Evolutionary conservation across 345 rosid species (phyloP).

Genomic region (Nephelium lappaceum): DNA sequence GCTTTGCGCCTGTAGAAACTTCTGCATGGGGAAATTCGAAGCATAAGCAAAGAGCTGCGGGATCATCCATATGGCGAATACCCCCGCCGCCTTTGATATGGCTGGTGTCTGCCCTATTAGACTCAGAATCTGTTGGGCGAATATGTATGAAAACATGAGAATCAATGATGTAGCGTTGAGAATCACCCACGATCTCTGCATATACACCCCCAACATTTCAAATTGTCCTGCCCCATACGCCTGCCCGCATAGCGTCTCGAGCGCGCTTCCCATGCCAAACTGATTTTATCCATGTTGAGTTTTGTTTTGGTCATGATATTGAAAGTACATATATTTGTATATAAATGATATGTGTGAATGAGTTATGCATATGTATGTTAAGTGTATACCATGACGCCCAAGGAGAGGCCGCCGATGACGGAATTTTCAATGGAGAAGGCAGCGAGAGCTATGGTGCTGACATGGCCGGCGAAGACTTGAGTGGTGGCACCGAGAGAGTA

Average conservation of each 20-base stretch:
- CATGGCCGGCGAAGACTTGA: constrained; percentile 78
- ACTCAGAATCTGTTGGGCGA: constrained; percentile 52
- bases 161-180: constrained; percentile 57
- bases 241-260: constrained; percentile 94
- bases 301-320: neutral
- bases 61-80: constrained; percentile 77
- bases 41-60: constrained; percentile 88
- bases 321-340: no score
- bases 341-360: no score
- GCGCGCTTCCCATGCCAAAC: constrained; percentile 99
- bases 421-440: constrained; percentile 88
- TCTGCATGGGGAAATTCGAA: constrained; percentile 72
- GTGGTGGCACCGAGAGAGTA: constrained; percentile 92
- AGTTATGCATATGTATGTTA: neutral
- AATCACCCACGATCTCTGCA: constrained; percentile 94
- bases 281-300: constrained; percentile 9
- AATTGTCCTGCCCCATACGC: constrained; percentile 87
- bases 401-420: constrained; percentile 90
- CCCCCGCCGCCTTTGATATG: constrained; percentile 74
- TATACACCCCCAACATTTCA: constrained; percentile 85
- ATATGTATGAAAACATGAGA: constrained; percentile 60
- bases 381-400: constrained; percentile 65
- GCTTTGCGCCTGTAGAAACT: constrained; percentile 90
- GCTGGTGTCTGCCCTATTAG: constrained; percentile 69
- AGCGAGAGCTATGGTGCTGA: constrained; percentile 75